Evolutionary conservation across 352 stramenopile genomes (phyloP), one percentile per base, ranked within the genome.

Genomic region (Aphanomyces cochlioides): DNA sequence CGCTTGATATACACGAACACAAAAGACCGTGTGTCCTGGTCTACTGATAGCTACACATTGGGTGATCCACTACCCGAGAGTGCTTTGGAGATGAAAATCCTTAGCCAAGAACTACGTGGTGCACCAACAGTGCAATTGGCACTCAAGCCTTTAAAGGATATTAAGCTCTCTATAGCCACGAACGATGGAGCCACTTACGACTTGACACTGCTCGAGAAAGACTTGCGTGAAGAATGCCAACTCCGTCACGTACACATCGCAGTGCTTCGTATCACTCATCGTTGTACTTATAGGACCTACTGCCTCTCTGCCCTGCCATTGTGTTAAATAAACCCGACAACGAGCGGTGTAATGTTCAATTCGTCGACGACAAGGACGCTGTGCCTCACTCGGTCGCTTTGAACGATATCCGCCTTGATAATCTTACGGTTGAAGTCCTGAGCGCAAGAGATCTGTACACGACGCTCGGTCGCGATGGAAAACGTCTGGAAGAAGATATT

Each of bases 351-450:
- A 45, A 43, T 34, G 45, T 68, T 12, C 10, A 61, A 4, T 67
- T 77, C 7, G 45, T 76, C 7, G 72, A 75, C 37, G 48, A 61
- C 1, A 75, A 76, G 0, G 64, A 74, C 0, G 53, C 19, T 12
- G 47, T 69, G 8, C 61, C 66, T 8, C 19, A 56, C 36, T 53
- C 57, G 5, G 72, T 89, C 2, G 53, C 72, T 1, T 69, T 68
- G 38, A 53, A 64, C 19, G 81, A 89, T 28, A 65, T 89, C 50
- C 80, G 78, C 43, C 78, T 79, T 17, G 82, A 91, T 50, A 73
- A 66, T 2, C 72, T 92, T 7, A 39, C 56, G 28, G 66, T 92
- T 1, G 19, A 79, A 8, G 73, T 90, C 4, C n/a, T 80, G 37
- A 72, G 88, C 37, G 81, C 78, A 7, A 87, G 77, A 45, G 75